These are phyloP conservation scores for Solanum chiquidenum DNA, from an alignment of 257 asterid genomes.

Conservation along the genomic window DNA sequence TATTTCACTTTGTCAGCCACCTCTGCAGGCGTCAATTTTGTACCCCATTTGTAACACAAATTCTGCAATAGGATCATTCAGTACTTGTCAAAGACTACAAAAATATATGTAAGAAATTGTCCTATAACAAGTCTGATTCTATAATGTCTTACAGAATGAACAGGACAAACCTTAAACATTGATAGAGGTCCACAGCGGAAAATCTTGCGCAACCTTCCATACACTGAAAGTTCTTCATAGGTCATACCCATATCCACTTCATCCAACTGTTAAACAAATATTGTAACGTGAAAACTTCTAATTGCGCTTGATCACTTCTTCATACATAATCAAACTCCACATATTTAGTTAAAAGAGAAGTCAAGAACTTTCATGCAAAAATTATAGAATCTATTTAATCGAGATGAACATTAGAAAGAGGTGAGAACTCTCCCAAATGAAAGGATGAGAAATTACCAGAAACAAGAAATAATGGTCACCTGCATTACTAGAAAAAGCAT, in stretches of 20 bases:
- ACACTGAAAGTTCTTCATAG: conserved; percentile 82
- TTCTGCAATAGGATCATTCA: conserved; percentile 34
- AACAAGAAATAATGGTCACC: background rate
- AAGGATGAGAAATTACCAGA: background rate
- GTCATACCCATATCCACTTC: conserved; percentile 99
- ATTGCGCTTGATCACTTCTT: background rate
- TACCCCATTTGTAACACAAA: conserved; percentile 91
- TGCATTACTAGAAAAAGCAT: background rate
- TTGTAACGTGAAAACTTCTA: background rate
- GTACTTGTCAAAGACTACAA: background rate
- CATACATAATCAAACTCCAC: background rate
- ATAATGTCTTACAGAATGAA: background rate
- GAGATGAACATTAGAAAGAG: background rate
- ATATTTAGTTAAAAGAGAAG: background rate
- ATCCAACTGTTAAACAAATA: conserved; percentile 51
- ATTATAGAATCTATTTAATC: background rate
- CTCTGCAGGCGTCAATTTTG: conserved; percentile 61
- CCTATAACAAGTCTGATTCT: background rate
- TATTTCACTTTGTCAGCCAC: conserved; percentile 80
- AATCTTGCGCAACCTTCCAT: conserved; percentile 88
- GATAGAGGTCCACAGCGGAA: conserved; percentile 95
- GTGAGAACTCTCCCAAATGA: background rate
- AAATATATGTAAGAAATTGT: background rate
- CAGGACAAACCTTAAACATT: conserved; percentile 73
- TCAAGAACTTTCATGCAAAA: background rate